Base-by-base conservation (phyloP, 805 yeast species). In the Lachancea kluyveri region DNA sequence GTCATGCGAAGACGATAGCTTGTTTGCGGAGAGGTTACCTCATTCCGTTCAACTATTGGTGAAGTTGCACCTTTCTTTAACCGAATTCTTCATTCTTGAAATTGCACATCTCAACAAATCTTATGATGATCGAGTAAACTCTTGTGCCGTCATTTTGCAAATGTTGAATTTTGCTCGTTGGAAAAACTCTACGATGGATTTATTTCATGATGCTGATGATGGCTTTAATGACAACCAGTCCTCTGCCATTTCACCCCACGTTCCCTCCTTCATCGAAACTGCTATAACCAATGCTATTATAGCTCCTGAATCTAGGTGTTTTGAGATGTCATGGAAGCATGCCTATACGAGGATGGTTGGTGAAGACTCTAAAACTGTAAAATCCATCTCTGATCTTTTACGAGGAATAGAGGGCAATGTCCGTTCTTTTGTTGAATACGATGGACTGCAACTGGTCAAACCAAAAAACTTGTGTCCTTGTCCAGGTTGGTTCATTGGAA, bases 401-500 rank as follows among this genome's bases (percentile, higher is more conserved):
- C 45, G 42, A 1, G 41, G 42, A 3, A 45, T 44, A 4, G 52
- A 43, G 14, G 40, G 35, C 16, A 52, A 46, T 28, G 24, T 56
- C 51, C 39, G 40, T 46, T 10, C 56, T 45, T 28, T 49, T 63
- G 27, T 45, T 52, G 39, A 57, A 33, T 42, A 54, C 37, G 66
- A 63, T 34, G 50, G 50, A 21, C 53, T 54, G 20, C 52, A 52
- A 35, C 40, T 55, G 30, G 36, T 52, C 4, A 57, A 45, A n/a
- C 39, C 40, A 40, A 54, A 36, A 65, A 67, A 33, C 68, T 60
- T 84, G 30, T 73, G 86, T 5, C 92, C 95, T 2, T 88, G 96
- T 49, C 74, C 86, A 37, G 96, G 96, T 8, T 90, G 97, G 97
- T 65, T 86, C 30, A 64, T 81, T 15, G 90, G 82, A 45, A 75